These are phyloP conservation scores for Russula abietina DNA, from an alignment of 768 basidiomycete genomes.

Conservation along the genomic window DNA sequence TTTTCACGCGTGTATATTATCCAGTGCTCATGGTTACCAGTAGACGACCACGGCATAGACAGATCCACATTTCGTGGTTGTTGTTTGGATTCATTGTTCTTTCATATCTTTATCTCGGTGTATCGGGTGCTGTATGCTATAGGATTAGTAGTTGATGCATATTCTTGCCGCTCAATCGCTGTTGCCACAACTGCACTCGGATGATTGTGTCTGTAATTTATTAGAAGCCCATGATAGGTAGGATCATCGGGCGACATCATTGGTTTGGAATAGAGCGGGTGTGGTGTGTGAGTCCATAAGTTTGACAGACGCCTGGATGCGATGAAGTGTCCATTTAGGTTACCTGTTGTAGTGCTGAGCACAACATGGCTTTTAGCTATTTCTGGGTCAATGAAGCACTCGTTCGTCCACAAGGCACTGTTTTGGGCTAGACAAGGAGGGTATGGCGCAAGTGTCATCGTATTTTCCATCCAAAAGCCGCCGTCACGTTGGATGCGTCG, in stretches of 20 bases:
- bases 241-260: not conserved
- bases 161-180: slow-evolving; percentile 3
- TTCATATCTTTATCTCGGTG: slow-evolving; percentile 22
- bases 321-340: not conserved
- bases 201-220: slow-evolving; percentile 16
- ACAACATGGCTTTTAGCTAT: not conserved
- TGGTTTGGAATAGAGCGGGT: not conserved
- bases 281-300: not conserved
- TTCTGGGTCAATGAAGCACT: not conserved
- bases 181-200: not conserved
- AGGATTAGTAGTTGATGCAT: slow-evolving; percentile 22
- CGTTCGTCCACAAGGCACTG: not conserved
- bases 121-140: slow-evolving; percentile 25
- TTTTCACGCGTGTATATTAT: not conserved
- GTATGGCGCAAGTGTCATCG: not conserved
- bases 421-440: too few relatives aligned
- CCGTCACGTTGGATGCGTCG: not conserved
- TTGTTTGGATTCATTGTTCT: not conserved
- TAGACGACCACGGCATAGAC: slow-evolving; percentile 15
- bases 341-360: not conserved
- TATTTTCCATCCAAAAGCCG: not conserved
- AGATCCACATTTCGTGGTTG: not conserved
- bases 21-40: not conserved
- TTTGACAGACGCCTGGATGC: not conserved
- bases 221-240: not conserved